Percentiles rank a stretch among this genome's conserved stretches.
These are phyloP conservation scores for Mucor plumbeus DNA, from an alignment of 371 early-diverging fungal species.

Conservation along the genomic window DNA sequence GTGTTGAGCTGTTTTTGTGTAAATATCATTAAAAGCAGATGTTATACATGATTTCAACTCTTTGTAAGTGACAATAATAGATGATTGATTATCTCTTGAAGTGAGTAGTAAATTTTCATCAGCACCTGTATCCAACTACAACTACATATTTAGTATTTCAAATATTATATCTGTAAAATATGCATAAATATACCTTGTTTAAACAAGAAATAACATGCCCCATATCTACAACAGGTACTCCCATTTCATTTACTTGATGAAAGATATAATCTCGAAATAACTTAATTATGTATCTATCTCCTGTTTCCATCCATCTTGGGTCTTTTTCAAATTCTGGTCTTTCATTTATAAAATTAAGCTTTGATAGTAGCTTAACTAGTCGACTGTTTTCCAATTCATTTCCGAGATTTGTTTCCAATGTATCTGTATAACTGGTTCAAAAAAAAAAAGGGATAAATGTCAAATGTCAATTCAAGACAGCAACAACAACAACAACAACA, in stretches of 20 bases:
- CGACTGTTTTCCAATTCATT: conserved; percentile 91
- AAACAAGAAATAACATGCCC: conserved; percentile 92
- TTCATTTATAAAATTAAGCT: conserved; percentile 94
- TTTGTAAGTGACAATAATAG: conserved; percentile 89
- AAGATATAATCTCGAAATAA: conserved; percentile 96
- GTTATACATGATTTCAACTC: conserved; percentile 91
- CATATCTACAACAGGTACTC: conserved; percentile 87
- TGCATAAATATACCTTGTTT: conserved; percentile 78
- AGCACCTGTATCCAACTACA: conserved; percentile 89
- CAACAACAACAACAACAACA: conserved; percentile 13
- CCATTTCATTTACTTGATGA: conserved; percentile 91
- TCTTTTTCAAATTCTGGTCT: conserved; percentile 93
- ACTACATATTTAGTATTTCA: too few species aligned
- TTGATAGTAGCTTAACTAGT: conserved; percentile 79
- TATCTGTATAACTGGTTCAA: conserved; percentile 68
- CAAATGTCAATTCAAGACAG: too few species aligned
- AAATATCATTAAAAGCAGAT: conserved; percentile 78
- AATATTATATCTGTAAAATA: too few species aligned
- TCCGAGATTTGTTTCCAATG: conserved; percentile 76
- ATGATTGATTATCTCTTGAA: conserved; percentile 94
- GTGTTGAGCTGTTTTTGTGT: conserved; percentile 8
- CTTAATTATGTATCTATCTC: conserved; percentile 94
- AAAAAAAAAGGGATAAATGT: neutral
- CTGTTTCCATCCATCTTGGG: conserved; percentile 95
- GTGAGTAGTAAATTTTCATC: conserved; percentile 90